Evolutionary conservation across 805 yeast species (phyloP), one percentile per base, ranked within the genome.

Genomic region (Metschnikowia cerradonensis): DNA sequence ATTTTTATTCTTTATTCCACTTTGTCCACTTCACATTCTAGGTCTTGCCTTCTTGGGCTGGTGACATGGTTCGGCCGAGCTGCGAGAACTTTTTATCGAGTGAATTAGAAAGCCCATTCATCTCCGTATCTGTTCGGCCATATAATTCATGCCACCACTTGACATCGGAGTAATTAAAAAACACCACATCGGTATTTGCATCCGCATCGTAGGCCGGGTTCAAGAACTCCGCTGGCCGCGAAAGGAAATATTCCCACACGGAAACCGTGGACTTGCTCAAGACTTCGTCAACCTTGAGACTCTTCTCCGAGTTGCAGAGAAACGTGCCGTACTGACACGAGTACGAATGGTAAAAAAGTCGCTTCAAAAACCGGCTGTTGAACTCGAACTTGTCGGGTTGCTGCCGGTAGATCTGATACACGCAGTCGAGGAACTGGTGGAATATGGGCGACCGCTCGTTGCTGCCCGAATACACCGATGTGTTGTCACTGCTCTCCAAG

Each of bases 311-410:
- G 61, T 94, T 86, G 57, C 80, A 83, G 48, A 94, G 65, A 60
- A 94, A 94, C 1, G 96, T 83, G 3, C 98, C 98, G 67, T 90
- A 94, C 66, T 94, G 98, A 60, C 98, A 90, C 0, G 97, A 88
- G 62, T 90, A 89, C 45, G 87, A 71, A 65, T 94, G 98, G 64
- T 94, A 94, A 19, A 90, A 76, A 50, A 94, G 71, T 46, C 98
- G 71, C 57, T 96, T 79, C 55, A 94, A 66, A 60, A 94, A 90
- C 47, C 97, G 70, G 65, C 91, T 96, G 62, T 91, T 90, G 68
- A 84, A 91, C 67, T 92, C 96, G 66, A 94, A 94, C 42, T 73
- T 69, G 0, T 70, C 60, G 0, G 96, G 96, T 57, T 80, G 76
- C 62, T 90, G 96, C 6, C 82, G 67, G 47, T 79, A 66, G 17